phyloP scores from a whole-genome alignment of 176 grass and related monocot species.

The Musa itinerans region DNA sequence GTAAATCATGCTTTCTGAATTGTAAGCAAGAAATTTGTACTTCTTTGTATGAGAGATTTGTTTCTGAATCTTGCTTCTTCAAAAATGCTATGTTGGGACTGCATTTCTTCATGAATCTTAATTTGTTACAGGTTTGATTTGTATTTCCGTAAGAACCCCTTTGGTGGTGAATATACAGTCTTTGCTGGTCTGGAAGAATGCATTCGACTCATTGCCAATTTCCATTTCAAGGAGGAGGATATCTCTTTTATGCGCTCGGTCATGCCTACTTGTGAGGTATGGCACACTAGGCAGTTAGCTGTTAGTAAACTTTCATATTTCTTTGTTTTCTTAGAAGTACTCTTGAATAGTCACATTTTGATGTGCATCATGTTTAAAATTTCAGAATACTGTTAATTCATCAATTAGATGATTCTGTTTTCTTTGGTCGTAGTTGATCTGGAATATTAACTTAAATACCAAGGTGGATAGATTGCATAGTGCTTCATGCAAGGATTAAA shows the following conservation, averaged over 20 bases:
- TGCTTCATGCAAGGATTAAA: too few species aligned
- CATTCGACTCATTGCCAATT: slow-evolving; percentile 88
- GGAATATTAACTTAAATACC: too few species aligned
- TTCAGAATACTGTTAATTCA: background rate
- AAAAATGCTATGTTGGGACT: too few species aligned
- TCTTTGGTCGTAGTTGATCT: too few species aligned
- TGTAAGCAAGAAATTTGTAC: too few species aligned
- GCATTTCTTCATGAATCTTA: slow-evolving; percentile 21
- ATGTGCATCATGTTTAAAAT: background rate
- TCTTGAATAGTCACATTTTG: background rate
- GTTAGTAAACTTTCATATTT: background rate
- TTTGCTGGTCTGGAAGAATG: slow-evolving; percentile 99
- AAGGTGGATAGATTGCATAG: too few species aligned
- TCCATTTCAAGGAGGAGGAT: slow-evolving; percentile 65
- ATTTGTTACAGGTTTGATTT: slow-evolving; percentile 75
- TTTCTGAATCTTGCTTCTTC: slow-evolving; percentile 5
- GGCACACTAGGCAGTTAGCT: background rate
- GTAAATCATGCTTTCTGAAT: too few species aligned
- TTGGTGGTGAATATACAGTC: slow-evolving; percentile 93
- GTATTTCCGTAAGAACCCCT: slow-evolving; percentile 96
- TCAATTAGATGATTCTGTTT: too few species aligned
- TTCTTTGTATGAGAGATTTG: too few species aligned
- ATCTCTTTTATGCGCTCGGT: slow-evolving; percentile 68
- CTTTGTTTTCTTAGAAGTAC: background rate
- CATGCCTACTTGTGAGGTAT: slow-evolving; percentile 90